Base-by-base conservation (phyloP, 1,284 basidiomycete species). In the Trichosporon inkin region DNA sequence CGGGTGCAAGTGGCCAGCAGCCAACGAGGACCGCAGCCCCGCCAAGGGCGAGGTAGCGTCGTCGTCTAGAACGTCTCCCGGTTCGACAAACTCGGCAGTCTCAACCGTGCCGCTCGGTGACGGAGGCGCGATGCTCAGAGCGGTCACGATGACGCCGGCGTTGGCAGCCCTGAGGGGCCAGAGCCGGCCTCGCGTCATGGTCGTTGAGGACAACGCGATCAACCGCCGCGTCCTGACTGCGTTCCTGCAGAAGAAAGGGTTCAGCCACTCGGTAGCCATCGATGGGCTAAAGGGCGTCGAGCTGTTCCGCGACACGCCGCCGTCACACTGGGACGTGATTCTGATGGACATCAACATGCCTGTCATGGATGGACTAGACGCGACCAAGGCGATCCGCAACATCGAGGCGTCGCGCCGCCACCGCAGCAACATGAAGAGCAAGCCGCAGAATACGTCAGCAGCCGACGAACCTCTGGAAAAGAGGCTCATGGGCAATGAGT, bases 321-420 rank as follows among this genome's bases (percentile, higher is more conserved):
- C 67, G 24, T 76, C 73, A 52, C 70, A 72, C 62, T 79, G 72
- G 75, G 77, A 93, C 64, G 85, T 93, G 39, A 85, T 93, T 40
- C 82, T 95, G 22, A 81, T 96, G 69, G 93, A 97, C 76, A 80
- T 97, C 54, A 92, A 90, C 0, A 97, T 97, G 93, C 93, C 92
- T 0, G 78, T 92, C 20, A 84, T 96, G 63, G 92, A 96, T 73
- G 93, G 89, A 20, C 83, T 95, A 60, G 86, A 87, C 19, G 92
- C 94, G 8, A 92, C 92, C 0, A 80, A 82, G 1, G 85, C 88
- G 69, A 96, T 97, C 66, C 87, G 92, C 28, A 81, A 84, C 62
- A 83, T 93, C 47, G 93, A 97, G 78, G 79, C 83, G 7, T 78
- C 73, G 39, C 82, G 86, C 16, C 63, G 72, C 7, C 53, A 64